Evolutionary conservation across 2,329 filamentous ascomycete genomes (phyloP), one percentile per base, ranked within the genome.

Genomic region (Diaporthe citriasiana): DNA sequence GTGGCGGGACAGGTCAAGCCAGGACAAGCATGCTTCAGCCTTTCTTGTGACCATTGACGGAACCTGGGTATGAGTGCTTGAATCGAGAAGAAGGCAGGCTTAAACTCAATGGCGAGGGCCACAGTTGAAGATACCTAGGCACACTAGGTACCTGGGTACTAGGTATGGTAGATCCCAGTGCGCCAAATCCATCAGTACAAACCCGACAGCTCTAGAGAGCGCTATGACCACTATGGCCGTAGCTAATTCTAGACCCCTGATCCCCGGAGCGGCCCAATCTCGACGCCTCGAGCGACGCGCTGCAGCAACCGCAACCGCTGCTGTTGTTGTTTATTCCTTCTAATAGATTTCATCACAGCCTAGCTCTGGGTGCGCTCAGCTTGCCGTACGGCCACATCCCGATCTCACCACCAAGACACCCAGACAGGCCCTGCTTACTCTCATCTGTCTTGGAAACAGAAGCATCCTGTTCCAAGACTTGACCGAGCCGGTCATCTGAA

Each of bases 211-310:
- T n/a, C n/a, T n/a, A n/a, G n/a, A n/a, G n/a, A n/a, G 38, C 73
- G 73, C 73, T 72, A 69, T 60, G 73, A 72, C 73, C 73, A 72
- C 60, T 69, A 7, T 66, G n/a, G n/a, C n/a, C n/a, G n/a, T n/a
- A n/a, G n/a, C n/a, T n/a, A 68, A 74, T 53, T 68, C 40, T 63
- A 51, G 35, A 13, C 50, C 63, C 65, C 27, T 45, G 53, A 56
- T 27, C 45, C 56, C 19, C 13, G 47, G 12, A 45, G n/a, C 68
- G 19, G 35, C 45, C 53, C 68, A 59, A 35, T 33, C 45, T 33
- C 59, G 38, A 63, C 8, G 57, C 17, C 40, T 63, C 12, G 4
- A 22, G 25, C 59, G 22, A 57, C 65, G 65, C 47, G 47, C 47
- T 53, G 68, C 53, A 35, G 51, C 66, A 70, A 70, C 63, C 33